Percentiles rank a stretch among this genome's conserved stretches.
These are phyloP conservation scores for Citrullus colocynthis DNA, from an alignment of 306 rosid species.

Conservation along the genomic window DNA sequence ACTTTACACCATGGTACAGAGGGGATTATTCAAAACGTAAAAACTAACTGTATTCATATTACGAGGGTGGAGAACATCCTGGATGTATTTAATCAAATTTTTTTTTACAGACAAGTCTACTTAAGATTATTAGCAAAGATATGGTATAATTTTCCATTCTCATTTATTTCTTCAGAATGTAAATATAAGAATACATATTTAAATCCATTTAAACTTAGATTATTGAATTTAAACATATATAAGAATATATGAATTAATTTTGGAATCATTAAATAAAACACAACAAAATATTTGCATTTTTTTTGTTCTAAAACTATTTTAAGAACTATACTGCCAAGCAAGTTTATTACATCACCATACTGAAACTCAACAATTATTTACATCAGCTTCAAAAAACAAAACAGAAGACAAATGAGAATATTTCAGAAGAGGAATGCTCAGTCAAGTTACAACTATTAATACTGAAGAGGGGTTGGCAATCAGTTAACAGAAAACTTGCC, in stretches of 20 bases:
- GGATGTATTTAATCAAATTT: neutral
- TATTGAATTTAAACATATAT: neutral
- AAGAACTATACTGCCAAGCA: neutral
- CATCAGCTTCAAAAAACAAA: neutral
- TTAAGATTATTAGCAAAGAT: neutral
- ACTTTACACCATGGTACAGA: neutral
- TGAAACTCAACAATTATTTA: neutral
- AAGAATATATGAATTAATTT: neutral
- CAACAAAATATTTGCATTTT: neutral
- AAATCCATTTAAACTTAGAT: neutral
- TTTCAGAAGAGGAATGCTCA: neutral
- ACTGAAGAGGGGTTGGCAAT: neutral
- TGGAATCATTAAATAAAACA: neutral
- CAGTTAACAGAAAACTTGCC: neutral
- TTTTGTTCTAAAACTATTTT: neutral
- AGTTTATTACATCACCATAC: neutral
- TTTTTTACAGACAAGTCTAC: neutral
- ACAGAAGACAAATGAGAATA: neutral
- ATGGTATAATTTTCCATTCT: neutral
- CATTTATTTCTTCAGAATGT: neutral
- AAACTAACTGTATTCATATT: neutral
- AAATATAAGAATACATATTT: neutral
- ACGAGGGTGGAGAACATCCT: neutral
- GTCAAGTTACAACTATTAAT: neutral
- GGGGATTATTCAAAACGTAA: neutral